Base-by-base conservation (phyloP, 371 early-diverging fungal species). In the Ordospora pajunii region DNA sequence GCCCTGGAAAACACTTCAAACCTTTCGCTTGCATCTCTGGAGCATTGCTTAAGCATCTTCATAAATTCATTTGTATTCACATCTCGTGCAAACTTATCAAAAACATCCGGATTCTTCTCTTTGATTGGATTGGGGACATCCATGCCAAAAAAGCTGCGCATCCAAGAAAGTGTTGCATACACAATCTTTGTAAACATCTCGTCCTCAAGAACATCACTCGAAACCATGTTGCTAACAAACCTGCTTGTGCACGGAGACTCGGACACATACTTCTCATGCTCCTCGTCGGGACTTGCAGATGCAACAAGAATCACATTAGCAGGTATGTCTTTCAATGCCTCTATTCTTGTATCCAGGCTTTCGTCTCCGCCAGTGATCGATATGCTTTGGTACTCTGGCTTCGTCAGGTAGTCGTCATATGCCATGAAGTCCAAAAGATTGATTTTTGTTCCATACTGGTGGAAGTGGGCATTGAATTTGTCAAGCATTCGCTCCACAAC, bases 281-380 rank as follows among this genome's bases (percentile, higher is more conserved):
- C 43, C 14, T 40, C 37, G 32, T 72, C 73, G 1, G 22, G 32
- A 14, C 49, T 44, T 7, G 58, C 23, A 17, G 70, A 62, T 12
- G 64, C 73, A n/a, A 72, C 51, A 7, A 72, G 40, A 54, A 72
- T 43, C 42, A 50, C 50, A 14, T 64, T 72, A 8, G 48, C 42
- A 0, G 62, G 27, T 12, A 49, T 63, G 14, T 63, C 44, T 9
- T 10, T 37, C 64, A 72, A 22, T 17, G 50, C 64, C 12, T 27
- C 50, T 37, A 63, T 37, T 32, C 63, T 44, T 10, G 25, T 32
- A 37, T 32, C 37, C n/a, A 72, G 51, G 10, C 64, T 37, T 10
- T 64, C 64, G n/a, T 62, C 50, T 27, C 73, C 64, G 48, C 64
- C 49, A 45, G 32, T 43, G 23, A 37, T 62, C 21, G 32, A 22